Base-by-base conservation (phyloP, 768 basidiomycete species). In the Cystofilobasidium macerans region DNA sequence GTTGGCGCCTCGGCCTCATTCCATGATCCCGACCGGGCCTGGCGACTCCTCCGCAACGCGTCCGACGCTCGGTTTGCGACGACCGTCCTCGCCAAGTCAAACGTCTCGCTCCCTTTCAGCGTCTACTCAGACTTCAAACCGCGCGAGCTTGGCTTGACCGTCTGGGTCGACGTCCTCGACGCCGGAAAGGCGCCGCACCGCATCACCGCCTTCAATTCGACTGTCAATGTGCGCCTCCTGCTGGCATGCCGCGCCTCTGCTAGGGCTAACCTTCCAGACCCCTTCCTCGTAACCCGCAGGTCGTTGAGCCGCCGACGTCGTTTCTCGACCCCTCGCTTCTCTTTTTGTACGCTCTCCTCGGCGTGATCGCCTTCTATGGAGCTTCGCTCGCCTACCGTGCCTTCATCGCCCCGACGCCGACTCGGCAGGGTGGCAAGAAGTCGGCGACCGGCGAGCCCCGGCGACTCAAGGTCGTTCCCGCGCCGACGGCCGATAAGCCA, bases 141-240 rank as follows among this genome's bases (percentile, higher is more conserved):
- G 5, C 30, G n/a, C 9, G 35, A 48, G 33, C 12, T 54, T 33
- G 61, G 61, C 16, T 35, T 62, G 18, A 62, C 61, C 30, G 47
- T 62, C 61, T 62, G 24, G 33, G 45, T 54, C 33, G 28, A 48
- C 35, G 12, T 62, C 48, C 51, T 62, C 22, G 48, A 48, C 20
- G 61, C 61, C 32, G 33, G 26, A 12, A 38, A 62, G 32, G n/a
- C 16, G 32, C 47, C 61, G 2, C 38, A 53, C 33, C 61, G 61
- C 16, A 3, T 61, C 65, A 74, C 75, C n/a, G 78, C 76, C 0
- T 72, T 73, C 65, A 77, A 78, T 70, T 74, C 74, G 36, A 76
- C 74, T 24, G 75, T 77, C 57, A 71, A 72, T n/a, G 71, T 79
- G 45, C 72, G 43, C 30, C 24, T 9, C 42, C 14, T 14, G 3